Base-by-base conservation (phyloP, 2,329 filamentous ascomycete species). In the Fusarium floridanum region DNA sequence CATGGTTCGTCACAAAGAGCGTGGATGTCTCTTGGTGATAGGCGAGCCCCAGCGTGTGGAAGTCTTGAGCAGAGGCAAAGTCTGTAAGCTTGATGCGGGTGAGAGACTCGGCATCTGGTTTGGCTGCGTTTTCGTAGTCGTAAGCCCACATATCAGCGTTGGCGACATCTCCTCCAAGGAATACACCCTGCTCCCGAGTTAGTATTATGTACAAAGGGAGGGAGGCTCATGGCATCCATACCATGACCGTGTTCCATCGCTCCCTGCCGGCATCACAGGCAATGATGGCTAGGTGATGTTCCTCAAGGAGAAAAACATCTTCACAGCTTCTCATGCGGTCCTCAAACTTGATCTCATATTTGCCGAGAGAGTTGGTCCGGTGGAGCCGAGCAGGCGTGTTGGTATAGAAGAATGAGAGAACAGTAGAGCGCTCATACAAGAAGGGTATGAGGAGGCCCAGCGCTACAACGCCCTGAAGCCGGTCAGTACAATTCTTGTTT, bases 241-340 rank as follows among this genome's bases (percentile, higher is more conserved):
- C 84, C 83, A 85, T 84, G 68, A 85, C 84, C 4, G 82, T 84
- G 70, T 86, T 85, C 77, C 80, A 83, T 10, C 75, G 79, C 66
- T 85, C 84, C 5, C 84, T 79, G 6, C 84, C 84, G 1, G 81
- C 73, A 22, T 85, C 84, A 57, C 84, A 85, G 16, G 78, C 80
- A 5, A 84, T 57, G 32, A 86, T 75, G 2, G 83, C 84, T 2
- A 85, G 6, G 17, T 82, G 81, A 14, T 77, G 61, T 1, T 79
- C 76, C 64, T 85, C 81, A 1, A 85, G 63, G 10, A 85, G 75
- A 16, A 85, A 41, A 1, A 73, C 80, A 76, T 86, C 84, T 62
- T 86, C 84, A 32, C 84, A 86, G 65, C 78, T 85, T 20, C 83
- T 80, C 37, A 85, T 73, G n/a, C 71, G 75, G 59, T 85, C 80